phyloP scores from a whole-genome alignment of 2,329 filamentous ascomycete species.

The Ploettnerulaceae sp. region DNA sequence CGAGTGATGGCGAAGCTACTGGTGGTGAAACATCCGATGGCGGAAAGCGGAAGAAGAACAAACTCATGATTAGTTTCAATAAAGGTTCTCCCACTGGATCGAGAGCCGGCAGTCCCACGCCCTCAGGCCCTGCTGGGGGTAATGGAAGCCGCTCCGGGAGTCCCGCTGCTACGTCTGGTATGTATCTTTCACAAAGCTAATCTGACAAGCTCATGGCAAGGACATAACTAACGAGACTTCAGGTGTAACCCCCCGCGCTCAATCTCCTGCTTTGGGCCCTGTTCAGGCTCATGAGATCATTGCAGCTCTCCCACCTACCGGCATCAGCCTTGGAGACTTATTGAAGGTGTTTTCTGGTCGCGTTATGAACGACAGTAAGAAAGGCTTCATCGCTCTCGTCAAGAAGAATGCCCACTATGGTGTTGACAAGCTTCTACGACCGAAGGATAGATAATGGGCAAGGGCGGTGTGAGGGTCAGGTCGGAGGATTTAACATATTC shows the following conservation, averaged over 20 bases:
- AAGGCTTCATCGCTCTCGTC: conserved; percentile 56
- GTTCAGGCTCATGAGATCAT: conserved; percentile 51
- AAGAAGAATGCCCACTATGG: conserved; percentile 51
- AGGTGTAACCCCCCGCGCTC: too few species aligned
- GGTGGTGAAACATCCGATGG: conserved; percentile 62
- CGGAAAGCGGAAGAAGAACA: conserved; percentile 55
- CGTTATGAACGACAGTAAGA: conserved; percentile 47
- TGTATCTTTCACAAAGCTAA: background rate
- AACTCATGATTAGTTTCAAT: conserved; percentile 49
- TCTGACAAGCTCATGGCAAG: too few species aligned
- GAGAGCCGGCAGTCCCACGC: conserved; percentile 55
- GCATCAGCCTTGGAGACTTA: conserved; percentile 50
- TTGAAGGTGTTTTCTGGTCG: conserved; percentile 51
- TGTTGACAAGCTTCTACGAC: conserved; percentile 47
- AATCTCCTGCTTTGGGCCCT: conserved; percentile 21
- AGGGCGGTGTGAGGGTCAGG: background rate
- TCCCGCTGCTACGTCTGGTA: conserved; percentile 21
- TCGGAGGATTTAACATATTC: background rate
- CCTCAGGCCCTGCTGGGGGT: conserved; percentile 20
- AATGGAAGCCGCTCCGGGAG: conserved; percentile 33
- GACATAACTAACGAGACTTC: too few species aligned
- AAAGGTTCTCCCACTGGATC: conserved; percentile 50
- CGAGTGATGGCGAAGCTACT: conserved; percentile 69
- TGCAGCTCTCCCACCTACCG: conserved; percentile 47
- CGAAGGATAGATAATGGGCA: conserved; percentile 16